Base-by-base conservation (phyloP, 805 yeast genomes). In the Kazachstania psychrophila region DNA sequence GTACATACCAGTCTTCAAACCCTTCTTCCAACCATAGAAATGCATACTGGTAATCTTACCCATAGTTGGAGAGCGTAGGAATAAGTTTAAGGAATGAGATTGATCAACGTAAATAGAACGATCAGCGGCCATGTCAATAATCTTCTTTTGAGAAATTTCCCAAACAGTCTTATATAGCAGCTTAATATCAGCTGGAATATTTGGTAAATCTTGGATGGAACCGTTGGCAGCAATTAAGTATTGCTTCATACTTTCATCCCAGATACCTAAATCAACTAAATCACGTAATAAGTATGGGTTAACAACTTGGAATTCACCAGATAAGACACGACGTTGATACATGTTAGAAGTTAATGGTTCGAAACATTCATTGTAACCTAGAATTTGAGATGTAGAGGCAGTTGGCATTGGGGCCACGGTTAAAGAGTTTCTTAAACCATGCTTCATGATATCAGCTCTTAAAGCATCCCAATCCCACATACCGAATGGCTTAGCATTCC, bases 21-120 rank as follows among this genome's bases (percentile, higher is more conserved):
- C 98, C 69, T 83, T 86, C 69, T 84, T 83, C 98, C 98, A 92
- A 33, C 96, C 97, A 58, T 92, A 89, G 70, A 92, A 92, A 62
- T 92, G 98, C 96, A 92, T 92, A 46, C 92, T 77, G 5, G 97
- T 92, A 57, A 92, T 72, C 62, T 92, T 92, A 52, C 95, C 94
- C 89, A 86, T 83, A 2, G 97, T 87, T 42, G 96, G 96, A 43
- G 78, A 79, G 58, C 73, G 76, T 61, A 92, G 70, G 66, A 85
- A 88, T 46, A 92, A 77, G 61, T 89, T 92, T 70, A 92, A 68
- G 32, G 92, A 79, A 68, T 89, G 97, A 20, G 95, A 85, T 66
- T 92, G 98, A 61, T 82, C 92, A 58, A 82, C 77, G 62, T 69
- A 83, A 16, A 86, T 80, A 42, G 82, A 78, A 66, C 86, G 72